These are phyloP conservation scores for Effrenium voratum DNA, from an alignment of 73 alveolate species.

Conservation along the genomic window DNA sequence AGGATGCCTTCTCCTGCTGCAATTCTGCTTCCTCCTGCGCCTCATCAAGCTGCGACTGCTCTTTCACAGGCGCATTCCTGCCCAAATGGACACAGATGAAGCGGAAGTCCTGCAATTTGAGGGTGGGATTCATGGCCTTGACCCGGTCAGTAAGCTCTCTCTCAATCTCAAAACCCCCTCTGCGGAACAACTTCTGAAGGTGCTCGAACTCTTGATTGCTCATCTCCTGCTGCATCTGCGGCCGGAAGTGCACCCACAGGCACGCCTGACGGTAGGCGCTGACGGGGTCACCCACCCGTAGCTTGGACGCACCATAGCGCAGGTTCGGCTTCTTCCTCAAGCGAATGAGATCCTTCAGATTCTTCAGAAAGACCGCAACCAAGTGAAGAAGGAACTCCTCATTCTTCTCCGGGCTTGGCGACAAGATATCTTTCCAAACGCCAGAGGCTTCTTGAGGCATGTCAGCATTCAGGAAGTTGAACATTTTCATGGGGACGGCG, in stretches of 20 bases:
- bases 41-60: not conserved
- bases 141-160: slow-evolving; percentile 21
- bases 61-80: slow-evolving; percentile 7
- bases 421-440: not conserved
- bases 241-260: slow-evolving; percentile 28
- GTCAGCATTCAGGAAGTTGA: not conserved
- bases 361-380: not conserved
- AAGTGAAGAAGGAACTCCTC: not conserved
- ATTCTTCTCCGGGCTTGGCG: not conserved
- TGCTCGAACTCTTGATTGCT: not conserved
- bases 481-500: not conserved
- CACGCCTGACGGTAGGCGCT: not conserved
- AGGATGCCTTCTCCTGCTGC: slow-evolving; percentile 31
- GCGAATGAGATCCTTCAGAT: not conserved
- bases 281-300: not conserved
- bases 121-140: slow-evolving; percentile 24
- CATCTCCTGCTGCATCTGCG: slow-evolving; percentile 27
- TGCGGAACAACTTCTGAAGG: not conserved
- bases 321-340: not conserved
- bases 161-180: not conserved
- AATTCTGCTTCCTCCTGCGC: slow-evolving; percentile 28
- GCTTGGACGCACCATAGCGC: not conserved
- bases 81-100: not conserved
- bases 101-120: slow-evolving; percentile 13
- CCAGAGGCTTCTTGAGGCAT: not conserved